Evolutionary conservation across 371 early-diverging fungal species (phyloP).

Genomic region (Choanephora cucurbitarum): DNA sequence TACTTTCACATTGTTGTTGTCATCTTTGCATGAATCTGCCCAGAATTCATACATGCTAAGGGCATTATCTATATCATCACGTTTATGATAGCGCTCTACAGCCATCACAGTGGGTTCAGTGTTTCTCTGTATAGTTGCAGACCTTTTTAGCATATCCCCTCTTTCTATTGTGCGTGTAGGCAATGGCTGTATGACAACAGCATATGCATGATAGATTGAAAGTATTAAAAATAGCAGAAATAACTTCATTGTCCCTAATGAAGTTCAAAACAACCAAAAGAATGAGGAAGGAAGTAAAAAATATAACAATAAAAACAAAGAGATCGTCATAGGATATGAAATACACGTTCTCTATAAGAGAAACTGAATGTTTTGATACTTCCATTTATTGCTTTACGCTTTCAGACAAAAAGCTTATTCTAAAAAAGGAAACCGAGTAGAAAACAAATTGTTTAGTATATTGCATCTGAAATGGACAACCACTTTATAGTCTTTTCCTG

Average conservation of each 20-base stretch:
- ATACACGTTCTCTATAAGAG: neutral
- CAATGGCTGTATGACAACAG: slow-evolving; percentile 16
- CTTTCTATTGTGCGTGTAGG: slow-evolving; percentile 16
- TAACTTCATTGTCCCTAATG: slow-evolving; percentile 11
- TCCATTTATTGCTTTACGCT: slow-evolving; percentile 9
- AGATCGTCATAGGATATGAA: neutral
- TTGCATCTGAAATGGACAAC: no score
- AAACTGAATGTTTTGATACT: slow-evolving; percentile 21
- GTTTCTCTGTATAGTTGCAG: neutral
- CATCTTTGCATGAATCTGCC: slow-evolving; percentile 20
- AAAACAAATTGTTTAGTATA: no score
- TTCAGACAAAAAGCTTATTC: neutral
- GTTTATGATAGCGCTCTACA: slow-evolving; percentile 7
- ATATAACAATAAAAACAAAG: slow-evolving; percentile 9
- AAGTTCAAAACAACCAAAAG: neutral
- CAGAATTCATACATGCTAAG: slow-evolving; percentile 31
- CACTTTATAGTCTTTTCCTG: no score
- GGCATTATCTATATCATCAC: slow-evolving; percentile 26
- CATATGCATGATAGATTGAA: neutral
- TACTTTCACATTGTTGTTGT: slow-evolving; percentile 13
- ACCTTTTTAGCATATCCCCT: slow-evolving; percentile 1
- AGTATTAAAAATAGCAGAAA: slow-evolving; percentile 1
- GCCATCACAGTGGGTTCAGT: slow-evolving; percentile 15
- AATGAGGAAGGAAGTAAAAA: neutral
- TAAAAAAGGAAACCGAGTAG: no score